Evolutionary conservation across 371 early-diverging fungal genomes (phyloP).

Genomic region (Mortierella sp.): DNA sequence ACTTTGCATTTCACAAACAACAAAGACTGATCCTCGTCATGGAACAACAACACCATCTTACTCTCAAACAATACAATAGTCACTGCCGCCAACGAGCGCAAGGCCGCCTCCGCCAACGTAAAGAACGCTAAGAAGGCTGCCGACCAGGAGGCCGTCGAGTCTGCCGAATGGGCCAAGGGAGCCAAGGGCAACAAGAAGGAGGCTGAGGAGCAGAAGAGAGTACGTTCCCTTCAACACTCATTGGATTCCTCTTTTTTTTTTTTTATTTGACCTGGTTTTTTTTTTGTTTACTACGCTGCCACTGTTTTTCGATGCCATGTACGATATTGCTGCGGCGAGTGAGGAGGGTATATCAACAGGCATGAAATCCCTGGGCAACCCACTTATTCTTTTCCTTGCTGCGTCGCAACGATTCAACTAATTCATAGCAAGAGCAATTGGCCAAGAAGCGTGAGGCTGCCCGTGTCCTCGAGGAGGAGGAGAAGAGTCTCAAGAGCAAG

Average conservation of each 20-base stretch:
- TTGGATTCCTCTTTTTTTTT: background rate
- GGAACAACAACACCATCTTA: background rate
- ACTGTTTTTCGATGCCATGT: background rate
- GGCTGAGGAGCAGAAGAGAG: conserved; percentile 78
- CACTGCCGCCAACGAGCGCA: conserved; percentile 79
- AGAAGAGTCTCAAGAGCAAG: conserved; percentile 56
- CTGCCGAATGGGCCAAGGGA: conserved; percentile 78
- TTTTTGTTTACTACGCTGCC: background rate
- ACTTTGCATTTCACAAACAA: background rate
- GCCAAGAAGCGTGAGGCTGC: conserved; percentile 65
- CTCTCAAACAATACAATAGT: conserved; percentile 35
- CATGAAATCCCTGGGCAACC: background rate
- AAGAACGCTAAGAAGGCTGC: conserved; percentile 68
- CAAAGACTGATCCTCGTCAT: background rate
- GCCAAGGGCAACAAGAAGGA: conserved; percentile 81
- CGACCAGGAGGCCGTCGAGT: conserved; percentile 70
- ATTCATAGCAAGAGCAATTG: conserved; percentile 59
- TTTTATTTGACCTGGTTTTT: background rate
- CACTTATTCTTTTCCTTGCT: background rate
- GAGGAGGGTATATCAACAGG: conserved; percentile 72
- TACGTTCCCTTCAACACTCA: conserved; percentile 25
- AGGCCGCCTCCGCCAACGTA: conserved; percentile 75
- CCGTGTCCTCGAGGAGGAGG: conserved; percentile 61
- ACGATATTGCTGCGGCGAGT: conserved; percentile 7
- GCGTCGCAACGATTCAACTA: background rate